Base-by-base conservation (phyloP, 2,329 filamentous ascomycete genomes). In the Pseudovirgaria hyperparasitica region DNA sequence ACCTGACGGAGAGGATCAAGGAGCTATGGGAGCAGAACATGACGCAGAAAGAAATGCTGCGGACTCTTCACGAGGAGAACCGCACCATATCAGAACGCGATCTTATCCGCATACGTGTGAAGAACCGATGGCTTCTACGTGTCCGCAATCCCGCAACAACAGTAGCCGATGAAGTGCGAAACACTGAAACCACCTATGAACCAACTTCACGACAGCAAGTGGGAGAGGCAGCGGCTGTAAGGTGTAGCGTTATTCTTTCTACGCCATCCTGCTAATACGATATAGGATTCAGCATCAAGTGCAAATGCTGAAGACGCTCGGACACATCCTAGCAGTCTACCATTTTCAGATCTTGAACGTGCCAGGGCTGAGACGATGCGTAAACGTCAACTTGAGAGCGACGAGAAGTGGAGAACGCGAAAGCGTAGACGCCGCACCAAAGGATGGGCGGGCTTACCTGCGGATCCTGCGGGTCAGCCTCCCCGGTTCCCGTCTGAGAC, bases 401-500 rank as follows among this genome's bases (percentile, higher is more conserved):
- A 65, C 14, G 70, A 77, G 40, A 81, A 63, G 27, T 71, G 69
- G 62, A 58, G 58, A 5, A 54, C 63, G 5, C 61, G 68, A 34
- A 79, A 77, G 47, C 70, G 77, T 28, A 67, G 78, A 27, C 70
- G 77, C 35, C 66, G 76, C 24, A 77, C 74, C 28, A 66, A 71
- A 40, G 70, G 68, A n/a, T 79, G 72, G 62, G 74, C 69, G 22
- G 74, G 75, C 3, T 50, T 80, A 15, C 72, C 76, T 9, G 67
- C 76, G 19, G 76, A 82, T 44, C 70, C 72, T 5, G 67, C 74
- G 1, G 71, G 73, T 2, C 72, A 74, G 4, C 70, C 75, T 12
- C 74, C 77, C 9, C 71, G 82, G 13, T 90, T 84, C 36, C 79
- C 79, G 1, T 87, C 81, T 1, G 82, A 90, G 50, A 86, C 78